Evolutionary conservation across 441 rosid genomes (phyloP).

Genomic region (Gossypium trilobum): DNA sequence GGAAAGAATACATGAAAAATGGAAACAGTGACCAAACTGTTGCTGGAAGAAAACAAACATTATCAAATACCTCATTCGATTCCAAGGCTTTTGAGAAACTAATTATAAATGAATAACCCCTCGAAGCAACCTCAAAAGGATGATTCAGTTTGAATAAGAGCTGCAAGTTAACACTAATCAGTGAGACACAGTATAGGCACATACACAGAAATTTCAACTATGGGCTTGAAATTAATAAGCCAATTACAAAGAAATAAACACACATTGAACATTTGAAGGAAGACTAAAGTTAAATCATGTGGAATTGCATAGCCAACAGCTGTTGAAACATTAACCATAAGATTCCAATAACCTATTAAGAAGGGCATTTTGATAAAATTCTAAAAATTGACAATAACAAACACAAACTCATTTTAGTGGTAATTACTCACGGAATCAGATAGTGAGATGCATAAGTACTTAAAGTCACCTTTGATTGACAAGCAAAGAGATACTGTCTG

Average conservation of each 20-base stretch:
- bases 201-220: neutral
- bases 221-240: neutral
- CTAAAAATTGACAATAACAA: neutral
- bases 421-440: neutral
- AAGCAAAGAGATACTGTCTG: slow-evolving; percentile 89
- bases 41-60: neutral
- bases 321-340: neutral
- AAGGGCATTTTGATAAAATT: neutral
- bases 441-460: neutral
- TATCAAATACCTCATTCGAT: slow-evolving; percentile 58
- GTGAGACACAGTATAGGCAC: slow-evolving; percentile 8
- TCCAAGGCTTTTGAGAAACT: slow-evolving; percentile 69
- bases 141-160: slow-evolving; percentile 82
- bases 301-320: neutral
- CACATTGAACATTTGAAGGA: neutral
- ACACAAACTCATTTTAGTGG: neutral
- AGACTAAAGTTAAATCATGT: neutral
- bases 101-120: slow-evolving; percentile 83
- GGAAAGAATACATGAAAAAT: slow-evolving; percentile 11
- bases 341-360: neutral
- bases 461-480: slow-evolving; percentile 64
- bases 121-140: slow-evolving; percentile 89
- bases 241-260: neutral
- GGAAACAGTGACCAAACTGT: slow-evolving; percentile 10
- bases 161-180: slow-evolving; percentile 32